A percentile compares a stretch with the other conserved stretches of the same genome.
phyloP scores from a whole-genome alignment of 1,284 basidiomycete genomes.

The Trametes pubescens region DNA sequence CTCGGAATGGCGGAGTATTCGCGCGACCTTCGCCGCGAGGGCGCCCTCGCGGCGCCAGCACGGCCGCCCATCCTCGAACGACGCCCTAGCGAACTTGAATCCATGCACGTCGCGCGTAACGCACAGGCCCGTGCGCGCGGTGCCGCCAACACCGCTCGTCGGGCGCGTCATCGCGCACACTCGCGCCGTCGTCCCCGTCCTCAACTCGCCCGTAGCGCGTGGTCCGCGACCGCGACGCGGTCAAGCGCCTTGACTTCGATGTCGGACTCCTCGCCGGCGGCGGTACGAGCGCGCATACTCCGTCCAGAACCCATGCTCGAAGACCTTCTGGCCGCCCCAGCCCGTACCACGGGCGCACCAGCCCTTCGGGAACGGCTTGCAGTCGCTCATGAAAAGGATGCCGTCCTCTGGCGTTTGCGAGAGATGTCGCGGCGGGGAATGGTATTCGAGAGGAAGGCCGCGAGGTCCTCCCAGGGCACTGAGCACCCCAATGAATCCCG shows the following conservation, averaged over 20 bases:
- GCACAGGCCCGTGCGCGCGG: constrained; percentile 72
- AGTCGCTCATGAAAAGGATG: constrained; percentile 67
- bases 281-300: constrained; percentile 50
- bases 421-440: constrained; percentile 64
- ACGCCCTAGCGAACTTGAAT: constrained; percentile 58
- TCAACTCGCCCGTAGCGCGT: constrained; percentile 81
- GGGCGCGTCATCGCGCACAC: constrained; percentile 23
- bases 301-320: constrained; percentile 90
- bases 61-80: constrained; percentile 54
- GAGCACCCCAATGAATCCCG: constrained; percentile 73
- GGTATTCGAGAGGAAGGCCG: constrained; percentile 64
- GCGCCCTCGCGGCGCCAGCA: constrained; percentile 75
- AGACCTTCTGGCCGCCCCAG: constrained; percentile 91
- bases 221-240: constrained; percentile 58
- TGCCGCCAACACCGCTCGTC: constrained; percentile 71
- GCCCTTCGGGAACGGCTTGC: constrained; percentile 88
- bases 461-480: constrained; percentile 87
- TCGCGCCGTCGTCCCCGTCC: constrained; percentile 62
- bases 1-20: no score
- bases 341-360: constrained; percentile 96
- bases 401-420: constrained; percentile 38
- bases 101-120: constrained; percentile 81
- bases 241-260: constrained; percentile 86
- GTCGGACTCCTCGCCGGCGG: constrained; percentile 63
- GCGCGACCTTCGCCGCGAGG: constrained; percentile 73